Evolutionary conservation across 345 rosid species (phyloP).

Genomic region (Rubroshorea leprosula): DNA sequence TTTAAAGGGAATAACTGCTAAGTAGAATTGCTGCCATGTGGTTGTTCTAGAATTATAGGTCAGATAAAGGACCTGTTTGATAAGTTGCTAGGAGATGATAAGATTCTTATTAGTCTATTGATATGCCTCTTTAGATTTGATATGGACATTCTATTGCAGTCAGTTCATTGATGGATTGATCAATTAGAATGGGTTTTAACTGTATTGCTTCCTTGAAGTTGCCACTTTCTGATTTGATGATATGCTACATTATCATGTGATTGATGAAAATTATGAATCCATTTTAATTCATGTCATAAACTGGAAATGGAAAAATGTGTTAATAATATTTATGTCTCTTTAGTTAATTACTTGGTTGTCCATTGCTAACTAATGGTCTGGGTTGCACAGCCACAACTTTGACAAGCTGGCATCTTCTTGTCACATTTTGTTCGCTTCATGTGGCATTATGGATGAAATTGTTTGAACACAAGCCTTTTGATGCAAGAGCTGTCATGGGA

Average conservation of each 20-base stretch:
- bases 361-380: constrained; percentile 11
- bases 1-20: too few relatives aligned
- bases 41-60: too few relatives aligned
- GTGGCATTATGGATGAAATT: constrained; percentile 94
- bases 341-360: background rate
- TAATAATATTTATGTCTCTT: background rate
- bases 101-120: too few relatives aligned
- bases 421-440: constrained; percentile 98
- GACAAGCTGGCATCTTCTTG: constrained; percentile 99
- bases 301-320: background rate
- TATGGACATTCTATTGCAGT: too few relatives aligned
- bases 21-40: too few relatives aligned
- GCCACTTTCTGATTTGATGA: too few relatives aligned
- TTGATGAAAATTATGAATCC: background rate
- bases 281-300: background rate
- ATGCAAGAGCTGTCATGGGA: constrained; percentile 98
- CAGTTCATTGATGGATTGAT: too few relatives aligned
- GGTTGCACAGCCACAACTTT: constrained; percentile 76
- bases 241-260: background rate
- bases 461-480: constrained; percentile 99
- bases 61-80: too few relatives aligned
- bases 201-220: too few relatives aligned
- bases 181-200: too few relatives aligned
- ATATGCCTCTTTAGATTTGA: too few relatives aligned
- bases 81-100: too few relatives aligned